These are phyloP conservation scores for Monosporascus sp. DNA, from an alignment of 2,329 filamentous ascomycete species.

Conservation along the genomic window DNA sequence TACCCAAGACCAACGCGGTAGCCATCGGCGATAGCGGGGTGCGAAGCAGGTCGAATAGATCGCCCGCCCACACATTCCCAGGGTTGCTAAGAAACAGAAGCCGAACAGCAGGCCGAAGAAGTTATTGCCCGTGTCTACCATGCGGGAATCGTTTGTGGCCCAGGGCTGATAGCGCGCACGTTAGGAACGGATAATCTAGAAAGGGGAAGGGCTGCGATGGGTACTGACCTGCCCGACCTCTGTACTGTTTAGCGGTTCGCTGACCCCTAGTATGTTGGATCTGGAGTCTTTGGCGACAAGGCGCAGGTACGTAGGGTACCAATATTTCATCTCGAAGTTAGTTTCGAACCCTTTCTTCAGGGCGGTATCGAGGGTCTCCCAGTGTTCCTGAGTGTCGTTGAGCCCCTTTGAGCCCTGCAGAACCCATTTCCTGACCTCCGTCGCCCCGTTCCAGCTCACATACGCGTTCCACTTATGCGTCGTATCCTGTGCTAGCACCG, in stretches of 20 bases:
- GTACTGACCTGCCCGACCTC: constrained; percentile 9
- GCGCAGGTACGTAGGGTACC: constrained; percentile 12
- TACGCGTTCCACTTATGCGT: constrained; percentile 22
- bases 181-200: not conserved
- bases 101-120: not conserved
- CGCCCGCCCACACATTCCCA: not conserved
- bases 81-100: not conserved
- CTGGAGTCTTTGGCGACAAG: constrained; percentile 11
- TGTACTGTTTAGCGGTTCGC: constrained; percentile 7
- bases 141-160: not conserved
- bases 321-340: constrained; percentile 14
- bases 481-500: constrained; percentile 15
- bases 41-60: not conserved
- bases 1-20: not conserved
- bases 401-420: constrained; percentile 30
- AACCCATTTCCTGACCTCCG: constrained; percentile 29
- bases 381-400: constrained; percentile 19
- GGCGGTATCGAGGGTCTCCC: constrained; percentile 5
- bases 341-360: constrained; percentile 35
- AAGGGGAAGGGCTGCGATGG: not conserved
- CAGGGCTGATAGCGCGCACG: not conserved
- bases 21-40: not conserved
- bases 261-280: constrained; percentile 10
- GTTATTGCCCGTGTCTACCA: not conserved
- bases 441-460: constrained; percentile 34